Base-by-base conservation (phyloP, 2,329 filamentous ascomycete species). In the Domatiomyces catenatus region DNA sequence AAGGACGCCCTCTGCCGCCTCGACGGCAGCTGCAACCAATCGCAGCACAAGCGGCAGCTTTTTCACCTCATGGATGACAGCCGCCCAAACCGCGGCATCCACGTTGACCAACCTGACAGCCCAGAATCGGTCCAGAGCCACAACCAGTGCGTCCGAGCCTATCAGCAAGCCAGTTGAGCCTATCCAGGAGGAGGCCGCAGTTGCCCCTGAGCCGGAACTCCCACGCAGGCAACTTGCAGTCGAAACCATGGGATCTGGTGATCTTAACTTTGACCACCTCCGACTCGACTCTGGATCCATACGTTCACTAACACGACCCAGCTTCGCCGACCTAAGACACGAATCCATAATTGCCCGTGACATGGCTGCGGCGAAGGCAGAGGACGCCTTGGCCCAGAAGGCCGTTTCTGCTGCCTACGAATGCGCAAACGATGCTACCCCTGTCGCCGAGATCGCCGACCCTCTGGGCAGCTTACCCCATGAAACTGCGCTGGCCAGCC, bases 41-140 rank as follows among this genome's bases (percentile, higher is more conserved):
- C 43, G 54, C 42, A 57, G 53, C 47, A 48, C 55, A 22, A 53
- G 59, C 46, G 66, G 66, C 39, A 82, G 88, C 1, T 96, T 98
- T 70, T 96, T 98, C 68, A 94, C 87, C 3, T 89, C 86, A 22
- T 85, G 98, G 63, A 80, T 98, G 56, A 90, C 87, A 42, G 90
- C 84, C 45, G 92, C 92, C 17, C 90, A 96, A 66, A 95, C 84
- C 75, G 90, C 90, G 44, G 88, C 89, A 12, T 86, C 77, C 56
- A 86, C 81, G 46, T 82, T 95, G 46, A 78, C 79, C 47, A 89
- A 80, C 63, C 69, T 75, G 39, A 72, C 72, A 46, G 72, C 73
- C 26, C 72, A 79, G 48, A 68, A 72, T 6, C 75, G 64, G 52
- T 61, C 60, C 46, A 65, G 70, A 50, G 64, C 58, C 39, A 58